Conservation (phyloP, 129 eudicot species). For the Gnaphalium uliginosum region DNA sequence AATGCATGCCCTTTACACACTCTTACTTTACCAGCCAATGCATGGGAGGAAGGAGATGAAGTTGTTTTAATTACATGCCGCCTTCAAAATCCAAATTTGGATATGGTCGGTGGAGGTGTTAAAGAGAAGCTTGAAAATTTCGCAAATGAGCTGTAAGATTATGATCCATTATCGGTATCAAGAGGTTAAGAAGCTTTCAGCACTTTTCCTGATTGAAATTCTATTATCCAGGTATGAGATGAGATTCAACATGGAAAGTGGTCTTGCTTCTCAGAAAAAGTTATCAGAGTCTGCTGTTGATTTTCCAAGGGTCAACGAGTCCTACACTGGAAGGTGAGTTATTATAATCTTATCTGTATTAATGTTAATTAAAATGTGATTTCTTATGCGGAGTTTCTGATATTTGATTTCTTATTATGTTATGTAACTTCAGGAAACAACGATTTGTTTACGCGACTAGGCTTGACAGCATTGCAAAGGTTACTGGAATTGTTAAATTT, state of each 20-base stretch:
- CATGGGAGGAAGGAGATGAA: slow-evolving; percentile 99
- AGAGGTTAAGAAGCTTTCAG: not conserved
- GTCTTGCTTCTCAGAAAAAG: slow-evolving; percentile 78
- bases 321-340: slow-evolving; percentile 80
- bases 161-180: slow-evolving; percentile 7
- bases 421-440: slow-evolving; percentile 67
- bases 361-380: not conserved
- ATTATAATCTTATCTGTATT: not conserved
- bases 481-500: slow-evolving; percentile 79
- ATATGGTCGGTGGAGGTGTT: slow-evolving; percentile 56
- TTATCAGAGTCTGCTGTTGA: slow-evolving; percentile 89
- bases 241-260: slow-evolving; percentile 94
- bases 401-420: not conserved
- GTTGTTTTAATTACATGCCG: slow-evolving; percentile 89
- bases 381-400: not conserved
- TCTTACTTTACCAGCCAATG: slow-evolving; percentile 65
- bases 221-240: slow-evolving; percentile 70
- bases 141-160: slow-evolving; percentile 74
- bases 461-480: slow-evolving; percentile 81
- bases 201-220: slow-evolving; percentile 13
- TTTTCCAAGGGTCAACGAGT: slow-evolving; percentile 86
- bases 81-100: slow-evolving; percentile 69
- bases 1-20: not conserved
- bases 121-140: slow-evolving; percentile 68
- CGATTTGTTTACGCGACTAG: slow-evolving; percentile 79